A percentile compares a stretch with the other conserved stretches of the same genome.
Evolutionary conservation across 2,329 filamentous ascomycete species (phyloP).

Genomic region (Fusarium sp.): DNA sequence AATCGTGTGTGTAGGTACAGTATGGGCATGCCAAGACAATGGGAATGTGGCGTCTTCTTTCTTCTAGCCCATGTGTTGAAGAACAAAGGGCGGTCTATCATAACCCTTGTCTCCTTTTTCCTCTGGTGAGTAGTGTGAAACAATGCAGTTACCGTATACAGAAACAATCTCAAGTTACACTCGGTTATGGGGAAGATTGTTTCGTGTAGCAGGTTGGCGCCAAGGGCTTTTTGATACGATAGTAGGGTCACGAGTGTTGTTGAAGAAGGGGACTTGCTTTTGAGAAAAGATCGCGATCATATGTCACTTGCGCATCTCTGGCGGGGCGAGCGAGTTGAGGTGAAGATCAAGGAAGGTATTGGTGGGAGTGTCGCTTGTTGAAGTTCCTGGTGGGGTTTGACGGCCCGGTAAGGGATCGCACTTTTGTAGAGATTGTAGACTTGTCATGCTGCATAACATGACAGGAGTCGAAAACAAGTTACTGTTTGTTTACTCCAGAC

Average conservation of each 20-base stretch:
- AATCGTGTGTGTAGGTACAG: neutral
- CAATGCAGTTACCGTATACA: neutral
- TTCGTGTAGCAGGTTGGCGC: neutral
- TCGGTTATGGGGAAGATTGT: neutral
- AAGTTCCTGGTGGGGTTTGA: neutral
- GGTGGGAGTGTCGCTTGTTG: neutral
- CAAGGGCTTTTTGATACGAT: conserved; percentile 21
- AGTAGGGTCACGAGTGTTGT: conserved; percentile 16
- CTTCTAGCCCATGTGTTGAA: conserved; percentile 12
- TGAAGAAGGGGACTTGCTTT: neutral
- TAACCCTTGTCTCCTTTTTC: neutral
- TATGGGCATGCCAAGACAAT: neutral
- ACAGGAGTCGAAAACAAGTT: neutral
- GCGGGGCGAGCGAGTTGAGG: neutral
- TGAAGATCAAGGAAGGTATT: neutral
- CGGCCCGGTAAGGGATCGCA: neutral
- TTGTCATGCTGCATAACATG: too few species aligned
- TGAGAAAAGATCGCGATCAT: neutral
- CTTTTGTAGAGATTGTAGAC: neutral
- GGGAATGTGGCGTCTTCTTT: conserved; percentile 28
- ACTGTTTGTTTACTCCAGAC: neutral
- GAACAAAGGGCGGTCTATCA: conserved; percentile 8
- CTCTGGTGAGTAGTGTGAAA: neutral
- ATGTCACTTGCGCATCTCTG: neutral
- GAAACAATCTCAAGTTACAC: conserved; percentile 7